Conservation (phyloP, 495 filamentous ascomycete genomes). For the Lasiosphaeris hirsuta region DNA sequence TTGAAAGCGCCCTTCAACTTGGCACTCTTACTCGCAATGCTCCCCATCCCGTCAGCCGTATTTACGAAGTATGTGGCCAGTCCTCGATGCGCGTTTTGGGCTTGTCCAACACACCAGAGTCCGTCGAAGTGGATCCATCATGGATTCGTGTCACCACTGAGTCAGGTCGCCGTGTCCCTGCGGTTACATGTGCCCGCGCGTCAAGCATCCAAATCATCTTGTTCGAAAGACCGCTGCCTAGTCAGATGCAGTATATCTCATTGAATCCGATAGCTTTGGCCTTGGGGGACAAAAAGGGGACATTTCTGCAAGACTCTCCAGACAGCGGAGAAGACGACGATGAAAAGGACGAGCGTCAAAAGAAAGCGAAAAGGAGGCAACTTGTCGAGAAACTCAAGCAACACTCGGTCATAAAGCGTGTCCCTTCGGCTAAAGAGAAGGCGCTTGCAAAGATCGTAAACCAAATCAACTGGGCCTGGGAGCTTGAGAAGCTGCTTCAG, state of each 20-base stretch:
- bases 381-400: constrained; percentile 87
- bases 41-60: constrained; percentile 73
- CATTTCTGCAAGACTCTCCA: constrained; percentile 25
- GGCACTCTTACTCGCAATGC: constrained; percentile 81
- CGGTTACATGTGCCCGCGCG: constrained; percentile 64
- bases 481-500: constrained; percentile 77
- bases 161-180: constrained; percentile 56
- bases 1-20: constrained; percentile 81
- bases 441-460: constrained; percentile 79
- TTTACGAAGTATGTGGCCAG: constrained; percentile 80
- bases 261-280: constrained; percentile 84
- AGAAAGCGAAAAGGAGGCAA: constrained; percentile 50
- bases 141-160: constrained; percentile 68
- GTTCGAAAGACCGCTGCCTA: constrained; percentile 81
- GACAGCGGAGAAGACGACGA: constrained; percentile 59
- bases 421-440: constrained; percentile 76
- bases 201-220: constrained; percentile 81
- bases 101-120: constrained; percentile 59
- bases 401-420: constrained; percentile 76
- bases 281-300: constrained; percentile 67
- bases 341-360: constrained; percentile 56
- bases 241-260: constrained; percentile 95
- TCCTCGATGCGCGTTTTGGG: constrained; percentile 83
- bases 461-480: constrained; percentile 94
- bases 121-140: constrained; percentile 57